phyloP scores from a whole-genome alignment of 164 flowering plant species.

The Tetracentron sinense region DNA sequence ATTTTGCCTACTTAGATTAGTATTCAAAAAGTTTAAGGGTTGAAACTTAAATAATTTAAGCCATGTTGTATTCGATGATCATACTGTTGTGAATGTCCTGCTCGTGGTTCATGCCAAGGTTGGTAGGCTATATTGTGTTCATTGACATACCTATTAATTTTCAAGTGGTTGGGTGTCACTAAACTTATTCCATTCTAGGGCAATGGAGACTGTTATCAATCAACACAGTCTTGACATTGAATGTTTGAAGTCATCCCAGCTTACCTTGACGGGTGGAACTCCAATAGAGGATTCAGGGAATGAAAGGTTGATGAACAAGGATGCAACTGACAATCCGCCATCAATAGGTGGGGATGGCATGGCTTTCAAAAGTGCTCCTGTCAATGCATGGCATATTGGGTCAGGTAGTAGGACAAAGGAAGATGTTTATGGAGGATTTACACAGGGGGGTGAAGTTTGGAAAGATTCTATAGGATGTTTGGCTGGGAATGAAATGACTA shows the following conservation, averaged over 20 bases:
- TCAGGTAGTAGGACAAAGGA: slow-evolving; percentile 22
- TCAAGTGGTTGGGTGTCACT: no score
- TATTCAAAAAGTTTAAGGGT: no score
- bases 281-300: slow-evolving; percentile 54
- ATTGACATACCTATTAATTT: no score
- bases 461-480: slow-evolving; percentile 44
- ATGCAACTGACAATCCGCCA: slow-evolving; percentile 10
- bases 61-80: no score
- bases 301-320: slow-evolving; percentile 21
- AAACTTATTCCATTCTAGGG: slow-evolving; percentile 44
- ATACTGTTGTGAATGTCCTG: no score
- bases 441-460: slow-evolving; percentile 36
- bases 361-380: slow-evolving; percentile 17
- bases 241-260: slow-evolving; percentile 67
- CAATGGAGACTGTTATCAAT: slow-evolving; percentile 95
- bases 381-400: slow-evolving; percentile 23
- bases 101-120: no score
- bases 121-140: no score
- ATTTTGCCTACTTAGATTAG: no score
- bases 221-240: slow-evolving; percentile 93
- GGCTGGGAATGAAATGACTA: slow-evolving; percentile 46
- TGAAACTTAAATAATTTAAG: no score
- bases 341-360: slow-evolving; percentile 11
- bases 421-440: slow-evolving; percentile 44
- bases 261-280: slow-evolving; percentile 56